Base-by-base conservation (phyloP, 805 yeast species). In the Yarrowia divulgata region DNA sequence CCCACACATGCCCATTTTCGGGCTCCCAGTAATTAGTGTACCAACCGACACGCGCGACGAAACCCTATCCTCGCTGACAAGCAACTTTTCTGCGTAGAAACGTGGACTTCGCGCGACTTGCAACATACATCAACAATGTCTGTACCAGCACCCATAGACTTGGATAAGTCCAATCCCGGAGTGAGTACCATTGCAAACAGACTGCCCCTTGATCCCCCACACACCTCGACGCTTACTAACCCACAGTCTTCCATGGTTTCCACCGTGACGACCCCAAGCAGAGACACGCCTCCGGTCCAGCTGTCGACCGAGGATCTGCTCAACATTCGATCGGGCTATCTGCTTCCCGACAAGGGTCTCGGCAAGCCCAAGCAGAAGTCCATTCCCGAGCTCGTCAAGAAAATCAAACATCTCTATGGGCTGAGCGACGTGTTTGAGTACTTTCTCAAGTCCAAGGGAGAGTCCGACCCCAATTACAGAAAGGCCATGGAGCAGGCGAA, bases 401-500 rank as follows among this genome's bases (percentile, higher is more conserved):
- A 98, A 69, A 91, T 91, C 82, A 87, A 87, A 75, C 90, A 93
- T 77, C 80, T 93, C 23, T 80, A 93, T 55, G 89, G 92, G 0
- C 81, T 93, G 39, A 91, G 97, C 0, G 96, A 90, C 72, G 80
- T 94, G 67, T 93, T 93, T 76, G 87, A 96, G 39, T 91, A 91
- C 75, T 93, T 93, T 77, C 90, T 93, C 68, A 91, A 92, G 73
- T 80, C 89, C 57, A 85, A 88, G 72, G 92, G 97, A 12, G 85
- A 90, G 67, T 87, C 88, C 73, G 97, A 93, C 75, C 87, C 88
- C 34, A 83, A 84, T 19, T 85, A 63, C 57, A 35, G 35, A 23
- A 19, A 35, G 43, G 73, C 72, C 14, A 70, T 73, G 64, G 72
- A 68, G 34, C 58, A 73, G 70, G 48, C 74, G 68, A 69, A 70